phyloP scores from a whole-genome alignment of 1,139 yeast genomes.

The Magnusiomyces paraingens region DNA sequence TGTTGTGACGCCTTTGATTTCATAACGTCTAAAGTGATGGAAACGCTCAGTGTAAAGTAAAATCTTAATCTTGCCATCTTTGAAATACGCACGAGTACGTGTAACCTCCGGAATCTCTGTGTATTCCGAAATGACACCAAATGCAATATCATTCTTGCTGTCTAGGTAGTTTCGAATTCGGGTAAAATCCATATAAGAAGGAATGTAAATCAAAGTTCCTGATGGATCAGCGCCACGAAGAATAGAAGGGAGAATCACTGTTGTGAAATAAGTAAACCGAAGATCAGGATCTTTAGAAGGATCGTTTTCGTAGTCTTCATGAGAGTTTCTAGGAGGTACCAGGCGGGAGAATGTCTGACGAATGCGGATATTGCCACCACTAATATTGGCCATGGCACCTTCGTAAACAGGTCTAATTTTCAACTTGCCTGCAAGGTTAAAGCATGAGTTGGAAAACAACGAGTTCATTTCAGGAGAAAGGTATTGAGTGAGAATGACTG shows the following conservation, averaged over 20 bases:
- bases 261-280: slow-evolving; percentile 73
- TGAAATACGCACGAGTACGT: slow-evolving; percentile 63
- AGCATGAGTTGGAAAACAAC: slow-evolving; percentile 50
- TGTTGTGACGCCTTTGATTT: slow-evolving; percentile 78
- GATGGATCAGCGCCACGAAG: slow-evolving; percentile 52
- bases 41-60: slow-evolving; percentile 86
- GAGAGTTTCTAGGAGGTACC: slow-evolving; percentile 12
- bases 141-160: slow-evolving; percentile 45
- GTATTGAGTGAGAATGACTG: slow-evolving; percentile 65
- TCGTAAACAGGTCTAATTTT: slow-evolving; percentile 32
- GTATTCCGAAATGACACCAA: slow-evolving; percentile 65
- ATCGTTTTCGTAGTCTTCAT: slow-evolving; percentile 21
- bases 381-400: slow-evolving; percentile 41
- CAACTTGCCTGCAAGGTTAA: slow-evolving; percentile 60
- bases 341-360: slow-evolving; percentile 61
- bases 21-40: slow-evolving; percentile 84
- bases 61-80: slow-evolving; percentile 57
- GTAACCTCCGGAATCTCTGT: slow-evolving; percentile 63
- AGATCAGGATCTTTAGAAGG: slow-evolving; percentile 61
- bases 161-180: slow-evolving; percentile 68
- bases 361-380: slow-evolving; percentile 41
- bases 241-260: slow-evolving; percentile 64
- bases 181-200: slow-evolving; percentile 81
- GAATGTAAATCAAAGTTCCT: slow-evolving; percentile 75
- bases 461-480: slow-evolving; percentile 77